phyloP scores from a whole-genome alignment of 208 protist species.

The Wallacemonas rigidus region DNA sequence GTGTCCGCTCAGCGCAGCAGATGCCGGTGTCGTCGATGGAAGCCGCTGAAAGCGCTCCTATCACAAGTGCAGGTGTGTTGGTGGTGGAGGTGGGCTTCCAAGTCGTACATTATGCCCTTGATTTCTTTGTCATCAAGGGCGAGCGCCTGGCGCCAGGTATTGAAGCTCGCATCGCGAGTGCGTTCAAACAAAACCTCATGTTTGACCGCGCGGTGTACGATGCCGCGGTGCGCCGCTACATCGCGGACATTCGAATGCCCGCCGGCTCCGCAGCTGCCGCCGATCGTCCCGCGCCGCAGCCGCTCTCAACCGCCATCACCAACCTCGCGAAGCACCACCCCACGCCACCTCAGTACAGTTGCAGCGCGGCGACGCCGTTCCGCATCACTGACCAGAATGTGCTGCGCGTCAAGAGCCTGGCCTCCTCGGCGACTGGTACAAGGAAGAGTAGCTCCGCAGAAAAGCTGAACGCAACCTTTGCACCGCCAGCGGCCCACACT shows the following conservation, averaged over 20 bases:
- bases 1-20: constrained; percentile 3
- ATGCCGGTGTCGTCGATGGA: background rate
- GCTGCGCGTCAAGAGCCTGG: constrained; percentile 53
- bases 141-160: constrained; percentile 45
- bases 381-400: constrained; percentile 64
- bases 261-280: constrained; percentile 23
- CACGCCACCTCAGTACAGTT: constrained; percentile 56
- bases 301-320: constrained; percentile 44
- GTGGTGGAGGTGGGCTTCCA: constrained; percentile 88
- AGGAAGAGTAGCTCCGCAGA: background rate
- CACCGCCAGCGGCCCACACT: background rate
- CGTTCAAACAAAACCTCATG: constrained; percentile 70
- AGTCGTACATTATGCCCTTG: constrained; percentile 86
- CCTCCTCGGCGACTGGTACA: background rate
- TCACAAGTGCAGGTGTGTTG: constrained; percentile 63
- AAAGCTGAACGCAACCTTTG: background rate
- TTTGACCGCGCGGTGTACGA: constrained; percentile 89
- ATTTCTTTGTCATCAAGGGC: constrained; percentile 84
- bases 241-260: constrained; percentile 9
- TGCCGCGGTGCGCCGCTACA: constrained; percentile 52
- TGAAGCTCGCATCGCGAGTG: constrained; percentile 55
- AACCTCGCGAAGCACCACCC: constrained; percentile 80
- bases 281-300: constrained; percentile 44
- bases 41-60: constrained; percentile 24
- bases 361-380: constrained; percentile 58